phyloP scores from a whole-genome alignment of 202 grass and related monocot species.

The Carex sylvatica region DNA sequence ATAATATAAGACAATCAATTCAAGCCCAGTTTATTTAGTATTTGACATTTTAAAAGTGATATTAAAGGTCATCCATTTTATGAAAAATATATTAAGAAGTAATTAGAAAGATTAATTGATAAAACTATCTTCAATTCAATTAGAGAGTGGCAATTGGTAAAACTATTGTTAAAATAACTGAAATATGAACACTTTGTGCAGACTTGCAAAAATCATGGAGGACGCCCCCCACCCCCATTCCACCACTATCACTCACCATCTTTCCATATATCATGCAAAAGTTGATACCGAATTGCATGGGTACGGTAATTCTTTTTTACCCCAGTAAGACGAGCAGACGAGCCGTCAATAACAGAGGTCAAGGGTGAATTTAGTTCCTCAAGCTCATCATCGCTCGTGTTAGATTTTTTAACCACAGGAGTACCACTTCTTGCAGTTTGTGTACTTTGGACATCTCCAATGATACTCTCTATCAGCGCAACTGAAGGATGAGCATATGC shows the following conservation, averaged over 20 bases:
- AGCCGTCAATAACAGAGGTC: slow-evolving; percentile 50
- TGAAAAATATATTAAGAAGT: no score
- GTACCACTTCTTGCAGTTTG: slow-evolving; percentile 37
- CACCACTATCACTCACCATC: slow-evolving; percentile 31
- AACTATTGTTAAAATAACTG: no score
- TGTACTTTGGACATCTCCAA: slow-evolving; percentile 55
- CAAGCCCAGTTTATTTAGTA: no score
- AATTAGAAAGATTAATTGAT: no score
- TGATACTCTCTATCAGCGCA: slow-evolving; percentile 48
- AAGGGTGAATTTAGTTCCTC: slow-evolving; percentile 79
- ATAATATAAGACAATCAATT: no score
- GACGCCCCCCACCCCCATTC: no score
- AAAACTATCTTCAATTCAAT: no score
- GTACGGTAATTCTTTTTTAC: slow-evolving; percentile 44
- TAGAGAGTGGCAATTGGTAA: no score
- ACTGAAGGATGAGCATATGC: slow-evolving; percentile 53
- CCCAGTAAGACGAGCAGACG: slow-evolving; percentile 32
- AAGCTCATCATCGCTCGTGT: slow-evolving; percentile 86
- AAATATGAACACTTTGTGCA: no score
- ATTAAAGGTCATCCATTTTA: no score
- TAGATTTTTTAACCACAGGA: slow-evolving; percentile 69
- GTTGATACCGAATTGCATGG: slow-evolving; percentile 54
- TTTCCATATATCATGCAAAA: slow-evolving; percentile 88
- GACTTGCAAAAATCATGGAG: no score
- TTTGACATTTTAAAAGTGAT: no score